phyloP scores from a whole-genome alignment of 805 yeast species.

The Starmerella powellii region DNA sequence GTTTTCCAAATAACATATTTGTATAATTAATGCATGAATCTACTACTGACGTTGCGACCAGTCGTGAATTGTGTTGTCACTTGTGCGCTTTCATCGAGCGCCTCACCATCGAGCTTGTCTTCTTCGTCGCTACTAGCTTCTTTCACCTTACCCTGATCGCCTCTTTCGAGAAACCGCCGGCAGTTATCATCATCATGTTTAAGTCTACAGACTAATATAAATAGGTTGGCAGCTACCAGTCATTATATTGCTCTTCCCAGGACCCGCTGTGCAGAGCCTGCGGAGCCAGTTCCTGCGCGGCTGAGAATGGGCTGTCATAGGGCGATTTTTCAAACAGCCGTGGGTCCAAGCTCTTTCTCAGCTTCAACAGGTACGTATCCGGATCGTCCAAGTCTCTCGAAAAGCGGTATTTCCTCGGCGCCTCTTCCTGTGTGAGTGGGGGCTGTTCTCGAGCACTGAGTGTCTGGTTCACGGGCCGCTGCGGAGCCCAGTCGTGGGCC shows the following conservation, averaged over 20 bases:
- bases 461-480: conserved; percentile 1
- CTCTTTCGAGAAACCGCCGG: too few relatives aligned
- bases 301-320: conserved; percentile 14
- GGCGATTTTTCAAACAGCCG: background rate
- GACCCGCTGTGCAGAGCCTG: conserved; percentile 7
- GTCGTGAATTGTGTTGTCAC: too few relatives aligned
- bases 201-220: too few relatives aligned
- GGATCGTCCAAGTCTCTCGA: conserved; percentile 21
- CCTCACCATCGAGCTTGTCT: too few relatives aligned
- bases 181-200: too few relatives aligned
- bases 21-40: background rate
- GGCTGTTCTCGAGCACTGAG: background rate
- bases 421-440: background rate
- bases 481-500: conserved; percentile 12
- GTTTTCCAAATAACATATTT: background rate
- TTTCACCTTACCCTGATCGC: too few relatives aligned
- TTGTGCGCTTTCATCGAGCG: too few relatives aligned
- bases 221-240: too few relatives aligned
- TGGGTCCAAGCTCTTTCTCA: conserved; percentile 8
- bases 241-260: conserved; percentile 25
- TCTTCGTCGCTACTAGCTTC: too few relatives aligned
- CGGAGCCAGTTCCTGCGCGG: conserved; percentile 14
- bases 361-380: conserved; percentile 18
- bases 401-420: background rate
- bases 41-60: too few relatives aligned